These are phyloP conservation scores for Dioscorea cayenensis DNA, from an alignment of 116 monocot species.

Conservation along the genomic window DNA sequence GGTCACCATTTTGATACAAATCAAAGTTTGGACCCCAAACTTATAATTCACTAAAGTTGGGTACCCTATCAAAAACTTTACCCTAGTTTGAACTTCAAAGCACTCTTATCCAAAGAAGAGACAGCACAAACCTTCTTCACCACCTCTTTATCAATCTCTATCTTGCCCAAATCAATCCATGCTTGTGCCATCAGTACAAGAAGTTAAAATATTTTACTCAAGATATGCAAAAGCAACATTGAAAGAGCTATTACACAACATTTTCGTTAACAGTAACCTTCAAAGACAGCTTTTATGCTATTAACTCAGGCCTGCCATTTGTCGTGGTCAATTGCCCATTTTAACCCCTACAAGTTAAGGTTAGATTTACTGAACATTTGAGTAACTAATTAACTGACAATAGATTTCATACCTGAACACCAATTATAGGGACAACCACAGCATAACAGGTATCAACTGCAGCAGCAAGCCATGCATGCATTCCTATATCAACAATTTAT, in stretches of 20 bases:
- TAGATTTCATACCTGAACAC: slow-evolving; percentile 69
- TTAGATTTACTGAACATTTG: neutral
- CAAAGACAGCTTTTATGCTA: slow-evolving; percentile 85
- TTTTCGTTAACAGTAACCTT: slow-evolving; percentile 40
- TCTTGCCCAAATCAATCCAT: slow-evolving; percentile 58
- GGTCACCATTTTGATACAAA: too few relatives aligned
- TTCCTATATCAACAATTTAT: too few relatives aligned
- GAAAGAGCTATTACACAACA: neutral
- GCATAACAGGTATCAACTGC: slow-evolving; percentile 67
- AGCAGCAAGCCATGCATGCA: slow-evolving; percentile 9
- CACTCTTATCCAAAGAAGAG: neutral
- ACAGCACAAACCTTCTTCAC: slow-evolving; percentile 59
- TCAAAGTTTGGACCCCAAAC: too few relatives aligned
- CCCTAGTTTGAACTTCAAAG: neutral
- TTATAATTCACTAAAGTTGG: too few relatives aligned
- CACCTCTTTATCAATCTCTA: slow-evolving; percentile 68
- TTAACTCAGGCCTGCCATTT: slow-evolving; percentile 88
- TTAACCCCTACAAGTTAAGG: slow-evolving; percentile 53
- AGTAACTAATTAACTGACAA: neutral
- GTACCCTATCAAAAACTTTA: too few relatives aligned
- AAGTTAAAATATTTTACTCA: neutral
- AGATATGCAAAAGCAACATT: slow-evolving; percentile 7
- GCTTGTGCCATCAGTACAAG: slow-evolving; percentile 52
- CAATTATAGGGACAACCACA: slow-evolving; percentile 89
- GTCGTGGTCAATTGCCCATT: slow-evolving; percentile 84